Evolutionary conservation across 345 rosid species (phyloP).

Genomic region (Brassica napus): Da-Ae NC_063438.1:26084501-26085000

Average conservation of each 20-base stretch:
- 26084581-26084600: conserved; percentile 6
- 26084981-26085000: conserved; percentile 96
- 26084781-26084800: conserved; percentile 86
- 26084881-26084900: conserved; percentile 98
- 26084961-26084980: conserved; percentile 94
- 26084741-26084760: conserved; percentile 76
- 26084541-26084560: not conserved
- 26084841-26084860: conserved; percentile 82
- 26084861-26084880: conserved; percentile 97
- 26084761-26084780: conserved; percentile 99
- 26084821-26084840: conserved; percentile 94
- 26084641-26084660: conserved; percentile 12
- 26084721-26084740: conserved; percentile 28
- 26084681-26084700: conserved; percentile 7
- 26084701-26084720: conserved; percentile 18
- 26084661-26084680: conserved; percentile 4
- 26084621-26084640: not conserved
- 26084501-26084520: conserved; percentile 80
- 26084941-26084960: conserved; percentile 92
- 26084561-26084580: not conserved
- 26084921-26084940: conserved; percentile 77
- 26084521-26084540: not conserved
- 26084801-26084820: conserved; percentile 89
- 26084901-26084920: conserved; percentile 83
- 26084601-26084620: conserved; percentile 2